Evolutionary conservation across 441 rosid genomes (phyloP).

Genomic region (Lepidium campestre): DNA sequence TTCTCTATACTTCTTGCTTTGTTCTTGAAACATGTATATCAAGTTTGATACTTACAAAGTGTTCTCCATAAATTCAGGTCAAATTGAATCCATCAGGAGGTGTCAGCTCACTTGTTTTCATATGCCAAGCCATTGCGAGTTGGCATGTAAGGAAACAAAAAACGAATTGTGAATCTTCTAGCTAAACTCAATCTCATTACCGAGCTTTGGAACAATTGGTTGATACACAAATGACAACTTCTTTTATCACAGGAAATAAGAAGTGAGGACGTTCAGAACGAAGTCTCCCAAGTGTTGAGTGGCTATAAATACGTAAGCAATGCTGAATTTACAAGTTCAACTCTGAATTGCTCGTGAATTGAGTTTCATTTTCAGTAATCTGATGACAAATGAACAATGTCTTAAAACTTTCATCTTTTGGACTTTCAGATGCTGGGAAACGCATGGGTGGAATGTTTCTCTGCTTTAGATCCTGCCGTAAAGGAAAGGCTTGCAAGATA

Average conservation of each 20-base stretch:
- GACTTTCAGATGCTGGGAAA: conserved; percentile 64
- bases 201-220: neutral
- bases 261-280: conserved; percentile 76
- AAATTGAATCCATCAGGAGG: conserved; percentile 91
- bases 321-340: neutral
- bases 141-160: conserved; percentile 71
- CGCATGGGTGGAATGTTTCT: conserved; percentile 84
- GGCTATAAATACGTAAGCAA: conserved; percentile 79
- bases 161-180: neutral
- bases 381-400: neutral
- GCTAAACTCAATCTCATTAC: neutral
- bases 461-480: conserved; percentile 81
- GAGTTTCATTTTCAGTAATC: neutral
- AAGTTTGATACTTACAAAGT: neutral
- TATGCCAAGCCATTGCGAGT: conserved; percentile 95
- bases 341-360: neutral
- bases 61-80: conserved; percentile 41
- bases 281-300: conserved; percentile 83
- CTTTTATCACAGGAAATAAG: conserved; percentile 60
- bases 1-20: conserved; percentile 3
- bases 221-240: neutral
- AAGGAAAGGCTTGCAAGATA: conserved; percentile 85
- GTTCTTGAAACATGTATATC: neutral
- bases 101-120: conserved; percentile 73
- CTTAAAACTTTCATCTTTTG: conserved; percentile 1